phyloP scores from a whole-genome alignment of 768 basidiomycete genomes.

The Tulasnella sp. region DNA sequence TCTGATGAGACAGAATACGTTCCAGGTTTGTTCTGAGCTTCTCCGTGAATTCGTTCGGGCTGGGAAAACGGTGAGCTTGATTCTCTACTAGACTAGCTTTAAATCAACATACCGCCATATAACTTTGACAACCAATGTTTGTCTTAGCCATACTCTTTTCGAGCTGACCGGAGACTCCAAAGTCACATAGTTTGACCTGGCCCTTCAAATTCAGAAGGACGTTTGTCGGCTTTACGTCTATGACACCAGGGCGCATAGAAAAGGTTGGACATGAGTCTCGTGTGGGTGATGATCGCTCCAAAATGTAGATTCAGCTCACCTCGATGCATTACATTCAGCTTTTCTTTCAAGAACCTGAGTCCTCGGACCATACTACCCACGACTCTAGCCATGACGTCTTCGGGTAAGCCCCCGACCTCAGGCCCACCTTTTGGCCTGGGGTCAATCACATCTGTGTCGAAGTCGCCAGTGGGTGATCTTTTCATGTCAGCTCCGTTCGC shows the following conservation, averaged over 20 bases:
- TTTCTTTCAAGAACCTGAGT: slow-evolving; percentile 89
- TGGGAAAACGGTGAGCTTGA: slow-evolving; percentile 23
- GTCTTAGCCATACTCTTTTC: slow-evolving; percentile 95
- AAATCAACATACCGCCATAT: slow-evolving; percentile 74
- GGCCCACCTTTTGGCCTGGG: slow-evolving; percentile 25
- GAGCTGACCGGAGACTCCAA: slow-evolving; percentile 96
- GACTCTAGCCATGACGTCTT: slow-evolving; percentile 72
- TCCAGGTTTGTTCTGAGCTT: slow-evolving; percentile 69
- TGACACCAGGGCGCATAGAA: too few species aligned
- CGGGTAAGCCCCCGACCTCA: slow-evolving; percentile 41
- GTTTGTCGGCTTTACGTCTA: slow-evolving; percentile 90
- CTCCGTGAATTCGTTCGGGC: slow-evolving; percentile 95
- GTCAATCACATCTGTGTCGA: neutral
- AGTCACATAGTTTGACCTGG: slow-evolving; percentile 89
- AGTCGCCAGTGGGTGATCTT: neutral
- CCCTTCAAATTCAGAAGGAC: slow-evolving; percentile 83
- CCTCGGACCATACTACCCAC: slow-evolving; percentile 75
- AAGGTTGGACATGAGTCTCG: too few species aligned
- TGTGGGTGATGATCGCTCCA: too few species aligned
- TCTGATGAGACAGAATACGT: slow-evolving; percentile 96
- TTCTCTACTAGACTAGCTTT: neutral
- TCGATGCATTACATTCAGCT: slow-evolving; percentile 74
- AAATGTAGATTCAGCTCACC: too few species aligned
- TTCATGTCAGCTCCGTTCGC: neutral
- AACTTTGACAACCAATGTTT: slow-evolving; percentile 96